A percentile compares a stretch with the other conserved stretches of the same genome.
These are phyloP conservation scores for Colletotrichum lini DNA, from an alignment of 2,329 filamentous ascomycete genomes.

Conservation along the genomic window DNA sequence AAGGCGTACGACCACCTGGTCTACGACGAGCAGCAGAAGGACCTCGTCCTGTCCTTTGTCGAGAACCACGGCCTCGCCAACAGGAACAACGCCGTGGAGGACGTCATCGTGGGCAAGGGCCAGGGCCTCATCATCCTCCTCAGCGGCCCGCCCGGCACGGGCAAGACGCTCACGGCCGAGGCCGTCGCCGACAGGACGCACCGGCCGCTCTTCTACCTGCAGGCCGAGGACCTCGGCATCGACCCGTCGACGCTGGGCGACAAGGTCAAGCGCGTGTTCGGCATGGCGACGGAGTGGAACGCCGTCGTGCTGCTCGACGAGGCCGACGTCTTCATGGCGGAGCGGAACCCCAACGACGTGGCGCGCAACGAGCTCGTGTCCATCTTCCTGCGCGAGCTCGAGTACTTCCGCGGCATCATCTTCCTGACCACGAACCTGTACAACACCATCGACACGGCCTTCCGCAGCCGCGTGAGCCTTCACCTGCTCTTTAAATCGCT, in stretches of 20 bases:
- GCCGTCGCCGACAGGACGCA: slow-evolving; percentile 59
- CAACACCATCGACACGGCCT: slow-evolving; percentile 59
- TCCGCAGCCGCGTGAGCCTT: slow-evolving; percentile 62
- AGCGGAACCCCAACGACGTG: slow-evolving; percentile 61
- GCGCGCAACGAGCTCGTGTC: slow-evolving; percentile 64
- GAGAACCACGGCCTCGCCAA: slow-evolving; percentile 55
- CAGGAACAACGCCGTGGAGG: slow-evolving; percentile 47
- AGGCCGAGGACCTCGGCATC: slow-evolving; percentile 64
- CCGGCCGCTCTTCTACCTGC: slow-evolving; percentile 61
- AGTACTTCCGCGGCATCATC: slow-evolving; percentile 61
- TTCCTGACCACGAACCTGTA: slow-evolving; percentile 62
- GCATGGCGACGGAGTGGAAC: slow-evolving; percentile 64
- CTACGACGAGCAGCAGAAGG: slow-evolving; percentile 63
- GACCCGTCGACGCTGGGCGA: slow-evolving; percentile 59
- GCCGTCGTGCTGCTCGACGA: slow-evolving; percentile 67
- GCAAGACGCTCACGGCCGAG: slow-evolving; percentile 63
- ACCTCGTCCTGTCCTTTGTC: slow-evolving; percentile 63
- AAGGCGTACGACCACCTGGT: slow-evolving; percentile 62
- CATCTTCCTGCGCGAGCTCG: slow-evolving; percentile 62
- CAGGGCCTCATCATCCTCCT: slow-evolving; percentile 62
- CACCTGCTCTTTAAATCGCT: slow-evolving; percentile 62
- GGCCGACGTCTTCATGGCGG: slow-evolving; percentile 67
- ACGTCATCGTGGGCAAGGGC: slow-evolving; percentile 60
- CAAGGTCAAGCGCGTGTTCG: slow-evolving; percentile 62
- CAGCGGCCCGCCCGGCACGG: slow-evolving; percentile 61